Base-by-base conservation (phyloP, 129 eudicot genomes). In the Flaveria brownii region DNA sequence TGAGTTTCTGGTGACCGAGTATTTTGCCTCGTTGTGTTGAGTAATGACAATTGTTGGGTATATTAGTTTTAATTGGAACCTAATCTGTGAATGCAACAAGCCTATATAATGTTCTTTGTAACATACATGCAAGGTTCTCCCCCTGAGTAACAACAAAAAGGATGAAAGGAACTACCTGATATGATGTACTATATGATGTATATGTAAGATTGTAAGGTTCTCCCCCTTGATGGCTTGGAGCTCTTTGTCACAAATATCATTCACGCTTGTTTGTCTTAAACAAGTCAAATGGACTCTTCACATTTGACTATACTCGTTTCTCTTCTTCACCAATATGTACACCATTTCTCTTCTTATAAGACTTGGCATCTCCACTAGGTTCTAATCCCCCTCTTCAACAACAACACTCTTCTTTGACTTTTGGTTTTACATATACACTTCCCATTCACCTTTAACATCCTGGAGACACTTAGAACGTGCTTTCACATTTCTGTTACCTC, bases 1-100 rank as follows among this genome's bases (percentile, higher is more conserved):
- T 56, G 54, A 56, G 28, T 26, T 66, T 41, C 28, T 39, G 50
- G 51, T 17, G 16, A 39, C 54, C 7, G 30, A 39, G 67, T 68
- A 55, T 57, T 55, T 77, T 25, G 75, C 17, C 20, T 54, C 45
- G n/a, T 54, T 77, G 68, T 77, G 56, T 68, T 68, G 45, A 68
- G 26, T 54, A 36, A 36, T 51, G 80, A 76, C 17, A 56, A 57
- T 45, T 30, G 16, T 26, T 78, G 60, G 47, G 50, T 70, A 55
- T 39, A 17, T n/a, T 59, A 47, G 43, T 63, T 39, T 62, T 63
- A 16, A 20, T 55, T 50, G 69, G 61, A 55, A 55, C 70, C 61
- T 57, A 78, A 69, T 78, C 61, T 78, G 69, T 36, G 41, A 52
- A 77, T 25, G 51, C 5, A 10, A 30, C 49, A 57, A 43, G 25